Evolutionary conservation across 192 early-diverging fungal genomes (phyloP).

Genomic region (Chytriomyces sp.): DNA sequence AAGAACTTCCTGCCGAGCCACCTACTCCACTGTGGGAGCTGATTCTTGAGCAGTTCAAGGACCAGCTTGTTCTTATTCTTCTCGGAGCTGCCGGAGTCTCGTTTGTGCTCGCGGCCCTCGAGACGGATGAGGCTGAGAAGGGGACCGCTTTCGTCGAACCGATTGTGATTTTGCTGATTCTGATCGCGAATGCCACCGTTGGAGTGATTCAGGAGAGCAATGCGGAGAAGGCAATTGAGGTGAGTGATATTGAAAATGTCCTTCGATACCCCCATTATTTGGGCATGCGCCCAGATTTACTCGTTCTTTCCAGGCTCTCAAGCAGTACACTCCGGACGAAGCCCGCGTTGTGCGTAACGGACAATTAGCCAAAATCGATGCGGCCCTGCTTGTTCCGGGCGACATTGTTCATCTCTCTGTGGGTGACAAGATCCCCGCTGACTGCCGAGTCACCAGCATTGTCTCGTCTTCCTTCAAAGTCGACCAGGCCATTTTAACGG

Average conservation of each 20-base stretch:
- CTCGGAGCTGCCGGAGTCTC: constrained; percentile 88
- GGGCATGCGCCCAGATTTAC: not conserved
- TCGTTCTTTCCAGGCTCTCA: constrained; percentile 70
- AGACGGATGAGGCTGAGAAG: constrained; percentile 65
- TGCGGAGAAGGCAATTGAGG: constrained; percentile 97
- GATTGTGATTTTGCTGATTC: constrained; percentile 94
- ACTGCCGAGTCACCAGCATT: constrained; percentile 83
- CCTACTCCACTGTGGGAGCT: constrained; percentile 92
- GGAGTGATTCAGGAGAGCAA: constrained; percentile 96
- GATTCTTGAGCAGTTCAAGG: constrained; percentile 96
- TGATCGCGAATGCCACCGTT: constrained; percentile 97
- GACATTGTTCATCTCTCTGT: constrained; percentile 91
- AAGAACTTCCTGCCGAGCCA: constrained; percentile 88
- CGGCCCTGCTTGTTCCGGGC: constrained; percentile 90
- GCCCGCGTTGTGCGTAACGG: constrained; percentile 88
- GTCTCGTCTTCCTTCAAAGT: constrained; percentile 84
- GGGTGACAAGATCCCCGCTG: constrained; percentile 97
- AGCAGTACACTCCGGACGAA: constrained; percentile 95
- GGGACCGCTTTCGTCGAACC: constrained; percentile 96
- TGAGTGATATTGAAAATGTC: constrained; percentile 35
- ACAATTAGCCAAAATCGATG: constrained; percentile 65
- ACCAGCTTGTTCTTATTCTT: constrained; percentile 96
- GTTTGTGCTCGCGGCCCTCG: constrained; percentile 89
- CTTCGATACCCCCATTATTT: not conserved
- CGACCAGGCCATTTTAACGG: constrained; percentile 95